Conservation (phyloP, 2,329 filamentous ascomycete genomes). For the Neurospora crassa region DNA sequence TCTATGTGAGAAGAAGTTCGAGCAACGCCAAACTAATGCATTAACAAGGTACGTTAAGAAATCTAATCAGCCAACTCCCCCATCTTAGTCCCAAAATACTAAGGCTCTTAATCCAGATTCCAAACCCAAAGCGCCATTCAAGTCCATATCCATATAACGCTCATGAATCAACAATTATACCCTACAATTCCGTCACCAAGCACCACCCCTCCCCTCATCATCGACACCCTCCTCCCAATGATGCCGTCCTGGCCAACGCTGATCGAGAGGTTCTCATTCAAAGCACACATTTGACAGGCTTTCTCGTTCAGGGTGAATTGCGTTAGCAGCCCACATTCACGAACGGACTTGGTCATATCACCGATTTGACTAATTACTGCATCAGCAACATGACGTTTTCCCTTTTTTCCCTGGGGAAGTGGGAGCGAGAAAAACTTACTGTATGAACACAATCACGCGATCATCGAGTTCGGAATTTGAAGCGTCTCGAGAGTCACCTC, state of each 20-base stretch:
- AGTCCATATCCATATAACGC: neutral
- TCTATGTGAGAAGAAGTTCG: neutral
- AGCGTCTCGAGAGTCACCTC: neutral
- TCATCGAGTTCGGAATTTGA: neutral
- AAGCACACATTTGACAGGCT: conserved; percentile 5
- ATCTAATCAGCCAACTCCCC: neutral
- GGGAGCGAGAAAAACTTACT: conserved; percentile 8
- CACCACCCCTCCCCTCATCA: conserved; percentile 9
- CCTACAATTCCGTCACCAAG: conserved; percentile 19
- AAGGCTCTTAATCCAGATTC: neutral
- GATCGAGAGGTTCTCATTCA: conserved; percentile 11
- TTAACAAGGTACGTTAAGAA: neutral
- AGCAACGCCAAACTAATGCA: neutral
- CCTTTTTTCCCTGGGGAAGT: too few species aligned
- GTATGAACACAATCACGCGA: conserved; percentile 16
- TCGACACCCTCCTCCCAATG: conserved; percentile 19
- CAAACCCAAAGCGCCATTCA: neutral
- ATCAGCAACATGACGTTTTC: neutral
- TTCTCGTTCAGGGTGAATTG: conserved; percentile 14
- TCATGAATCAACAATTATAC: conserved; percentile 11
- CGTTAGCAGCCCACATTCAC: conserved; percentile 14
- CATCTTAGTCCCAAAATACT: neutral
- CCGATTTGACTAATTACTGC: conserved; percentile 10
- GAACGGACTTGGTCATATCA: conserved; percentile 15
- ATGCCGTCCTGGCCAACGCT: conserved; percentile 17